Conservation (phyloP, 2,329 filamentous ascomycete species). For the Fusarium goolgardi region DNA sequence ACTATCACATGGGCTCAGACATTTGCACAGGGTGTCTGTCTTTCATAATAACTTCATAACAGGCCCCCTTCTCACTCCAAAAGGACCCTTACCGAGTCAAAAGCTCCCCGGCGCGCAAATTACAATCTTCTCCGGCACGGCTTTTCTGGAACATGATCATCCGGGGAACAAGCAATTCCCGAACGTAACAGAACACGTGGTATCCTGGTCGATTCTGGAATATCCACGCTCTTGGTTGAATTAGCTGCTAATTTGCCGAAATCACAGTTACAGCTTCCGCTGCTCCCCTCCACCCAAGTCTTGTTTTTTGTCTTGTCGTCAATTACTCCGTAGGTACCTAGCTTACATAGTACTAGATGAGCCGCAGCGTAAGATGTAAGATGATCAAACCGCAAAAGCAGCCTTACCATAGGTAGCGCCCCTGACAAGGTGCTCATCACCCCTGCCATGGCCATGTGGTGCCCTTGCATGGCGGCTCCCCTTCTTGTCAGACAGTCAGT, state of each 20-base stretch:
- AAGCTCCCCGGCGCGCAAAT: conserved; percentile 11
- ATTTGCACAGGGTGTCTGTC: neutral
- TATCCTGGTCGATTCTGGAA: conserved; percentile 2
- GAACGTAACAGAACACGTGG: conserved; percentile 12
- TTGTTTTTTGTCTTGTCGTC: neutral
- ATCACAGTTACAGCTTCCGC: neutral
- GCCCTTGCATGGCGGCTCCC: conserved; percentile 26
- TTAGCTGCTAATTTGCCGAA: neutral
- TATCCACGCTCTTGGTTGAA: neutral
- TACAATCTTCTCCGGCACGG: conserved; percentile 5
- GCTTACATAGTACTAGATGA: neutral
- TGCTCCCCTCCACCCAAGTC: too few species aligned
- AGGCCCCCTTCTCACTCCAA: conserved; percentile 1
- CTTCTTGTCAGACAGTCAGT: conserved; percentile 3
- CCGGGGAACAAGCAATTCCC: conserved; percentile 24
- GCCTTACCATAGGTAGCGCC: neutral
- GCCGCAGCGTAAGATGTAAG: neutral
- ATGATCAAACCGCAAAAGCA: conserved; percentile 11
- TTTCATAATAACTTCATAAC: conserved; percentile 1
- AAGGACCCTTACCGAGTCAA: conserved; percentile 29
- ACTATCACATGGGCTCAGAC: conserved; percentile 2
- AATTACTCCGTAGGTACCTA: neutral
- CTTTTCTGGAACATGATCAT: conserved; percentile 4
- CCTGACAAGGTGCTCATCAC: conserved; percentile 28
- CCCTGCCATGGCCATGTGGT: conserved; percentile 38